Evolutionary conservation across 2,329 filamentous ascomycete genomes (phyloP), one percentile per base, ranked within the genome.

Genomic region (Penicillium sp.): DNA sequence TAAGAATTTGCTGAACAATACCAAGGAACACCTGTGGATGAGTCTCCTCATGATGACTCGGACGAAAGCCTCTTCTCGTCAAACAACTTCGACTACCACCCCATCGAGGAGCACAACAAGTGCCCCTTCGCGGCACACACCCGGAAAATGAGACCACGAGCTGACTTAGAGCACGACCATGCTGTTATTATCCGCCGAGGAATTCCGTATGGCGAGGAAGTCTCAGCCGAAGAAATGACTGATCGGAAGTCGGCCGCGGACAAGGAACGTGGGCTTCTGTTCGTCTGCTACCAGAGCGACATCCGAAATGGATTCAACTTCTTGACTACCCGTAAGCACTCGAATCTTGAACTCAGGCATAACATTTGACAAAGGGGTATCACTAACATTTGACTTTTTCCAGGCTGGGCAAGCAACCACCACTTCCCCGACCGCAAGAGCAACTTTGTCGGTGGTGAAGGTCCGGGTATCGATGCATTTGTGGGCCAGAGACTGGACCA

Each of bases 51-150:
- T 2, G n/a, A 65, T 9, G 55, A 71, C 23, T 70, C 75, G 52
- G 60, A 77, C 25, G 60, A 68, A 2, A 50, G 44, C 3, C 59
- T 78, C 19, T 74, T 66, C n/a, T 63, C 60, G 16, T 69, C 74
- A 46, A 75, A 78, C 59, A 62, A 75, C 16, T 79, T 80, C 62
- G 63, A 70, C 21, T 78, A 75, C 55, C 62, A 68, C 27, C 60
- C 64, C 2, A 21, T 55, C 6, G 44, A 63, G 13, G 65, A 65
- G 10, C 72, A 76, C 44, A 66, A 71, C 1, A 68, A 70, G 21
- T 81, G 79, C 60, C 78, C 79, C 1, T 78, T 79, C 46, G 77
- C 77, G 0, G 76, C 79, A 2, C 79, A 81, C 50, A 75, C 76
- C 29, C 78, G 79, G 41, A 81, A 81, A 68, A 79, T 74, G 40